Base-by-base conservation (phyloP, 257 asterid genomes). In the Solanum sitiens region DNA sequence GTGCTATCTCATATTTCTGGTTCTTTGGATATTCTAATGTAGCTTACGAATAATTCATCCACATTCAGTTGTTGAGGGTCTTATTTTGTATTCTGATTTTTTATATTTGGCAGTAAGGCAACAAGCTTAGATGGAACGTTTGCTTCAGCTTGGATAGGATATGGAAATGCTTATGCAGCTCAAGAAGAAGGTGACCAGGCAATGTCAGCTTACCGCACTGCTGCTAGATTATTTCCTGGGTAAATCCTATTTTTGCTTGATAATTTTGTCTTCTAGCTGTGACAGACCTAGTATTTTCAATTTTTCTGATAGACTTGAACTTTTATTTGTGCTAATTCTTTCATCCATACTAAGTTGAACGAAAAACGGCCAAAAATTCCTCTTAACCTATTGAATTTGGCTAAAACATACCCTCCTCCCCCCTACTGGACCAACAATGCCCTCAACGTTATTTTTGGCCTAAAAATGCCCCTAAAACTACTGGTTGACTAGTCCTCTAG, bases 201-300 rank as follows among this genome's bases (percentile, higher is more conserved):
- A 76, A 93, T 97, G 98, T 94, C 99, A 84, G 99, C 99, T 87
- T 97, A 97, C 86, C 99, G 99, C 72, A 97, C 99, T 86, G 99
- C 99, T 91, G 95, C 98, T 90, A 98, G 99, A 82, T 93, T 97
- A 86, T 97, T 97, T 96, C 98, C 99, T 63, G 99, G 99, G 99
- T 97, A 95, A 79, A 67, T 65, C 50, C 56, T 80, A 27, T 15
- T 27, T 47, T 80, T 80, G 14, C 67, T 80, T 27, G 27, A 45
- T 45, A 27, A 27, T 50, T 80, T 50, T 80, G 30, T 50, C 25
- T 80, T 80, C 5, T 47, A 80, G 30, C 30, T 20, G 70, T 80
- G 67, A 50, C n/a, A 61, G 85, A 80, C 85, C 10, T 47, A 47
- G 9, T 9, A 47, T 27, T 47, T 18, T 80, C 68, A 30, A 30